A percentile compares a stretch with the other conserved stretches of the same genome.
Conservation (phyloP, 495 filamentous ascomycete genomes). For the Oidiodendron maius region DNA sequence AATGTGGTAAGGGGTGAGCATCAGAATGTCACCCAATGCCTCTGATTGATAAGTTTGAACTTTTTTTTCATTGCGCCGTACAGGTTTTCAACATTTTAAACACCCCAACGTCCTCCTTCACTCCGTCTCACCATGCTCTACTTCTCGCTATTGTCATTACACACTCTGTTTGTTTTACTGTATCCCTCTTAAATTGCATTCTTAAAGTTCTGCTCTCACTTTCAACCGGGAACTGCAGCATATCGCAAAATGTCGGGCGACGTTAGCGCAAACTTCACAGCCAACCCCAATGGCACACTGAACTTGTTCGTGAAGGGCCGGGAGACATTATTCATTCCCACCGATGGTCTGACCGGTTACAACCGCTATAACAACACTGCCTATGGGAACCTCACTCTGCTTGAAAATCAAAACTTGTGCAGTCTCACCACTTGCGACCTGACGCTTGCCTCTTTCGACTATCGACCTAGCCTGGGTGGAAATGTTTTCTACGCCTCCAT, state of each 20-base stretch:
- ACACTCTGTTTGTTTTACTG: no score
- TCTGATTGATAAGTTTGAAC: not conserved
- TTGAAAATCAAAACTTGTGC: not conserved
- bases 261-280: not conserved
- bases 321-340: constrained; percentile 5
- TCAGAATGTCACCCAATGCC: not conserved
- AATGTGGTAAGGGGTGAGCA: no score
- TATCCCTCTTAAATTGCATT: not conserved
- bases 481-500: constrained; percentile 19
- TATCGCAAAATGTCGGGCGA: not conserved
- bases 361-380: constrained; percentile 9
- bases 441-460: constrained; percentile 2
- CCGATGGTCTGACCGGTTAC: constrained; percentile 4
- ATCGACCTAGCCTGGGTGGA: constrained; percentile 17
- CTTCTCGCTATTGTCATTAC: not conserved
- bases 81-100: not conserved
- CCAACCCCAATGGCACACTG: constrained; percentile 7
- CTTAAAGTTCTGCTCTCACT: not conserved
- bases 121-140: not conserved
- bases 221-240: not conserved
- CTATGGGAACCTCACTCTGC: constrained; percentile 9
- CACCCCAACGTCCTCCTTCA: not conserved
- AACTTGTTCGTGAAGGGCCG: constrained; percentile 4
- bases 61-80: not conserved
- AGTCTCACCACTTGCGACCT: constrained; percentile 3